These are phyloP conservation scores for Chrysanthemum seticuspe DNA, from an alignment of 129 eudicot genomes.

Conservation along the genomic window DNA sequence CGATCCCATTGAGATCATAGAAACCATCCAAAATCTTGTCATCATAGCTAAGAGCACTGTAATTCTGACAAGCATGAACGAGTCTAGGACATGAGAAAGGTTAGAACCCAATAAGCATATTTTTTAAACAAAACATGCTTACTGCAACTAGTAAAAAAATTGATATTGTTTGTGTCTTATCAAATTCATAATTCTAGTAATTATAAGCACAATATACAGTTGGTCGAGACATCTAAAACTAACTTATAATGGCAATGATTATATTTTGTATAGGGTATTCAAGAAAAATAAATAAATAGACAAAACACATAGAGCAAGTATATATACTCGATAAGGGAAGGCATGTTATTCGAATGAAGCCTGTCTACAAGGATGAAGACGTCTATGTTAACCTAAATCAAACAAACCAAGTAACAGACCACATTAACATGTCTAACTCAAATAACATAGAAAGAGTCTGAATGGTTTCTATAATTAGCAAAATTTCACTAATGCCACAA, in stretches of 20 bases:
- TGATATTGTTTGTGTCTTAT: background rate
- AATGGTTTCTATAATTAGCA: constrained; percentile 8
- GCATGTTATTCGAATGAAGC: background rate
- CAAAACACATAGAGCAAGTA: background rate
- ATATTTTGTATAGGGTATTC: background rate
- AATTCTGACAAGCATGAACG: constrained; percentile 79
- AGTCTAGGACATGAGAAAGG: constrained; percentile 66
- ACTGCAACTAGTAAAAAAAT: background rate
- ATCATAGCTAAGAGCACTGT: constrained; percentile 90
- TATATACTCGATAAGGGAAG: background rate
- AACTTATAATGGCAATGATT: background rate
- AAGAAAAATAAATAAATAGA: too few species aligned
- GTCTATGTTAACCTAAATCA: background rate
- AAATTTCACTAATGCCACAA: too few species aligned
- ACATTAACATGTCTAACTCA: constrained; percentile 10
- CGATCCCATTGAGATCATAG: constrained; percentile 81
- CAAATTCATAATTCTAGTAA: background rate
- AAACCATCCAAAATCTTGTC: constrained; percentile 92
- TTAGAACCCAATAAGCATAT: constrained; percentile 42
- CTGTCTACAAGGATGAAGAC: background rate
- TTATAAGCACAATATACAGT: background rate
- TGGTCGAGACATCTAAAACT: background rate
- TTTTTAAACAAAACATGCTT: constrained; percentile 13
- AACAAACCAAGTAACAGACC: background rate
- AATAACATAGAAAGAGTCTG: constrained; percentile 6